Base-by-base conservation (phyloP, 805 yeast species). In the Nakazawaea laoshanensis region DNA sequence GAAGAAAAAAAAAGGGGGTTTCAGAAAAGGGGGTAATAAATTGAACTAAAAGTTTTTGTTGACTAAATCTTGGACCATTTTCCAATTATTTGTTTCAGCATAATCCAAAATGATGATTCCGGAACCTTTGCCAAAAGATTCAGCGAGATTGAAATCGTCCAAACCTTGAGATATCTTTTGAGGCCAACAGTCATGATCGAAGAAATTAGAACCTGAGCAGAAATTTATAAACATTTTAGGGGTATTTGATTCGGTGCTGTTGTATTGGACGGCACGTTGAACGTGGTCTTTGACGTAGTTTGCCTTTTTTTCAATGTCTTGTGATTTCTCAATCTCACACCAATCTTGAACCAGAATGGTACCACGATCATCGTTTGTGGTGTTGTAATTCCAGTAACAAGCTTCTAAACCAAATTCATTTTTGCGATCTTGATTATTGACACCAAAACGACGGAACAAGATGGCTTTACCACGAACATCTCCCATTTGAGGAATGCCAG, bases 141-240 rank as follows among this genome's bases (percentile, higher is more conserved):
- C 62, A 30, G 64, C 62, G 37, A 77, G 52, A 12, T 63, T 59
- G 30, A 63, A 59, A 22, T 53, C 47, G 12, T 47, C 44, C 54
- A 74, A 57, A 36, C 73, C 74, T 36, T 64, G 57, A 13, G 86
- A 73, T 39, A 81, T 72, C 43, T 68, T 63, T 38, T 68, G 64
- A 1, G 92, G 92, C 92, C 92, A 82, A 53, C 85, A 80, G 29
- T 61, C 65, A 32, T 64, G 74, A 53, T 78, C 73, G 53, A 77
- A 77, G 50, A 80, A 77, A 54, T 77, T 77, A 27, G 87, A 66
- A 12, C 80, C 89, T 1, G 86, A 69, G 38, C 85, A 74, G 52
- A 78, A 82, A 57, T 82, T 82, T 40, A 82, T 55, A 45, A 70
- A 81, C 42, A 82, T 57, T 52, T 77, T 80, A 30, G 70, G 61